phyloP scores from a whole-genome alignment of 176 grass and related monocot species.

The Bromus sterilis region DNA sequence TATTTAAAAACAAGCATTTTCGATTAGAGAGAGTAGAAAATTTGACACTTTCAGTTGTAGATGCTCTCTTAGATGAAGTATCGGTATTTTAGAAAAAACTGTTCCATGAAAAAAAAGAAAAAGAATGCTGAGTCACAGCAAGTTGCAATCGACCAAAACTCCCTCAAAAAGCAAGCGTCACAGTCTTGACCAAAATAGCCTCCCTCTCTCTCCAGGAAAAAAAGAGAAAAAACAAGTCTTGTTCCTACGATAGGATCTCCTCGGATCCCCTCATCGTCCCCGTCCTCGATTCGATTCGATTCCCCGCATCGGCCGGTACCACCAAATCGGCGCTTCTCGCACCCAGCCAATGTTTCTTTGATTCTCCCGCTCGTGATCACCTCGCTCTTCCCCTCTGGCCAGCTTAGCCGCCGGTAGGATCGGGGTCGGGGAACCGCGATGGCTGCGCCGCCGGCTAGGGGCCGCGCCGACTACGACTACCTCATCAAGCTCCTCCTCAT shows the following conservation, averaged over 20 bases:
- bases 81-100: too few species aligned
- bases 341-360: neutral
- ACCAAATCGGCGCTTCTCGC: neutral
- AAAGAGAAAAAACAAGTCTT: neutral
- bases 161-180: neutral
- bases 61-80: too few species aligned
- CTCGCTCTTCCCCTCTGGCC: neutral
- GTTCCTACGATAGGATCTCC: neutral
- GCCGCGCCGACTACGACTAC: conserved; percentile 75
- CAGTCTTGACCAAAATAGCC: neutral
- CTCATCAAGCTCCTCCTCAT: conserved; percentile 85
- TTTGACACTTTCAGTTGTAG: too few species aligned
- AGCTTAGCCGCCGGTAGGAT: neutral
- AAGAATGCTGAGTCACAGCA: neutral
- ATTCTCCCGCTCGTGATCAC: neutral
- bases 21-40: too few species aligned
- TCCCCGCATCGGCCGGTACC: conserved; percentile 24
- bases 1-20: too few species aligned
- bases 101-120: too few species aligned
- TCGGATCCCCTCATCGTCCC: conserved; percentile 1
- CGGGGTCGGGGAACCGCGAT: conserved; percentile 33
- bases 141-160: neutral
- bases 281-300: neutral
- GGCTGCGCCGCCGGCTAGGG: conserved; percentile 66
- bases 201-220: neutral